Conservation (phyloP, 2,329 filamentous ascomycete genomes). For the Sporothrix schenckii region DNA sequence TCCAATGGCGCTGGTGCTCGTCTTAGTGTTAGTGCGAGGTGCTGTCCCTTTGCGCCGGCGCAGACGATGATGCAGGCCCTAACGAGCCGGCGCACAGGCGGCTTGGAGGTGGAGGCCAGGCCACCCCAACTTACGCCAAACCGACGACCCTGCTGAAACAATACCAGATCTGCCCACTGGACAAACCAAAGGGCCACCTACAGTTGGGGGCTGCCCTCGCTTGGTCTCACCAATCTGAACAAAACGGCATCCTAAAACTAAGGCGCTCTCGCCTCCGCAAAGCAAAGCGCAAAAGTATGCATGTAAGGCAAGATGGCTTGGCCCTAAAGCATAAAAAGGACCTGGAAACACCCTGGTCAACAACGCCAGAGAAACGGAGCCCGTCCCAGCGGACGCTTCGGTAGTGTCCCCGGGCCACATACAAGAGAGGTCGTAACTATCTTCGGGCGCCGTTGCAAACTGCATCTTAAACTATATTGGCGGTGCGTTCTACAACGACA, state of each 20-base stretch:
- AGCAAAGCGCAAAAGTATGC: background rate
- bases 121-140: background rate
- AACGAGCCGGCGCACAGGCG: conserved; percentile 14
- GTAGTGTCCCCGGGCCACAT: conserved; percentile 1
- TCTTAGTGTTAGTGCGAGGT: conserved; percentile 14
- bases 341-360: conserved; percentile 2
- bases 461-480: background rate
- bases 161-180: background rate
- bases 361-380: background rate
- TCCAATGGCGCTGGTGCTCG: conserved; percentile 23
- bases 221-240: conserved; percentile 12
- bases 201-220: background rate
- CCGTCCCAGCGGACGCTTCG: background rate
- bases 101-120: background rate
- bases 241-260: background rate
- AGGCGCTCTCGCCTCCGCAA: conserved; percentile 1
- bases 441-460: conserved; percentile 10
- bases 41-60: conserved; percentile 23
- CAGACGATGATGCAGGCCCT: conserved; percentile 25
- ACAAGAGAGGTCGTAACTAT: background rate
- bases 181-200: background rate
- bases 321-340: background rate
- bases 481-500: background rate
- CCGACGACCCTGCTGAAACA: background rate
- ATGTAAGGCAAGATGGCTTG: background rate